Percentiles rank a stretch among this genome's conserved stretches.
Evolutionary conservation across 495 filamentous ascomycete species (phyloP).

Genomic region (Zalerion maritima): DNA sequence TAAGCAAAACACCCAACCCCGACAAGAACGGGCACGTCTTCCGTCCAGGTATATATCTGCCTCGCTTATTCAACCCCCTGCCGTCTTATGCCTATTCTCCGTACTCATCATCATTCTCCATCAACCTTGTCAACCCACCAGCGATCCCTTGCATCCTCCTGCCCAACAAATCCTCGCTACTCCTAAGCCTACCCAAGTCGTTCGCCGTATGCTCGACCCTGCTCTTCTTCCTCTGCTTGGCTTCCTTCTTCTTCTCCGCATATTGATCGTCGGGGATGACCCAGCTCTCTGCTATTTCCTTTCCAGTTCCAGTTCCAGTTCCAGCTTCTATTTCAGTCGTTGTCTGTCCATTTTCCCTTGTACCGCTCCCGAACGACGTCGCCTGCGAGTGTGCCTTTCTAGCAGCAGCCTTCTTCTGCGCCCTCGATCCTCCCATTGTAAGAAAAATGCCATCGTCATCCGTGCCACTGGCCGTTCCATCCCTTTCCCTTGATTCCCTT

Average conservation of each 20-base stretch:
- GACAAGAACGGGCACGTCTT: no score
- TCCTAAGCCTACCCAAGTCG: constrained; percentile 60
- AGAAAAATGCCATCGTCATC: no score
- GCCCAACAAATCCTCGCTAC: constrained; percentile 70
- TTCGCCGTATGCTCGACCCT: constrained; percentile 26
- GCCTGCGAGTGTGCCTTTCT: no score
- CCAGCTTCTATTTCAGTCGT: constrained; percentile 14
- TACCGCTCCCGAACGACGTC: constrained; percentile 3
- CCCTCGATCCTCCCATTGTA: constrained; percentile 3
- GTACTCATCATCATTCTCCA: constrained; percentile 27
- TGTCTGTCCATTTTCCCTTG: constrained; percentile 13
- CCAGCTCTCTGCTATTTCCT: constrained; percentile 6
- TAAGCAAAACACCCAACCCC: no score
- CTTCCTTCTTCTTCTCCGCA: constrained; percentile 8
- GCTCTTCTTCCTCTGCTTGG: constrained; percentile 18
- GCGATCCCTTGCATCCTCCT: constrained; percentile 76
- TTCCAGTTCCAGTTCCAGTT: constrained; percentile 11
- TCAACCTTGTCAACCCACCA: constrained; percentile 57
- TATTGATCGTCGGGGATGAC: no score
- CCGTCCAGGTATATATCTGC: no score
- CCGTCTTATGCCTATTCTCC: not conserved
- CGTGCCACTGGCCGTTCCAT: not conserved
- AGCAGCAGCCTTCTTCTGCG: constrained; percentile 4
- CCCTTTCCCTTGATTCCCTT: constrained; percentile 18
- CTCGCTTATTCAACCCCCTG: no score